Evolutionary conservation across 345 rosid genomes (phyloP), one percentile per base, ranked within the genome.

Genomic region (Corchorus capsularis): DNA sequence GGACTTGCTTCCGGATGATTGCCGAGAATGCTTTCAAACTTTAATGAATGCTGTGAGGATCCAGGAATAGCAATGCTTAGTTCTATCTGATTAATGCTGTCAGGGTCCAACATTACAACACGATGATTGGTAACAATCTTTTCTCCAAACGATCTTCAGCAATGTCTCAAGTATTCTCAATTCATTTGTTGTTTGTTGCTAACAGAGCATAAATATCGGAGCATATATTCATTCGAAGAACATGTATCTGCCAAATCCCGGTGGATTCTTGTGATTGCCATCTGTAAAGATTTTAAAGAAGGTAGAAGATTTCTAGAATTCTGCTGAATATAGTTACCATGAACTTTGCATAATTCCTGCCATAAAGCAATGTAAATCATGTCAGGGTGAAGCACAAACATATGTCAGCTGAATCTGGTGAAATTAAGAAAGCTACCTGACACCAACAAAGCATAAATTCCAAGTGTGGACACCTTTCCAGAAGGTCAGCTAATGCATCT

Each of bases 181-280:
- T 20, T 83, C 81, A 86, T 55, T 73, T 81, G 45, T 50, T 82
- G 80, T 77, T 57, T 82, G 80, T 77, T 57, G 54, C 86, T 65
- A 3, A 87, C 74, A 37, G 94, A 89, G 80, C 97, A 93, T 75
- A 96, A 84, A 82, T 92, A 96, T 14, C 86, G 88, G 69, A 96
- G 97, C 75, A 88, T 88, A 68, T 94, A 92, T 75, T 92, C 98
- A 17, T 96, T 96, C 50, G 95, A 92, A 34, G 98, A 87, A 85
- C 97, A 96, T 60, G 89, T 94, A 74, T 93, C 99, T 27, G 95
- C 90, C 76, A 96, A 79, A 80, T 96, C 98, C 83, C 92, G 98
- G 80, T 96, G 99, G 37, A 85, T 86, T 80, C 93, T 88, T 34
- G 97, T 89, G 57, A 93, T 84, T 9, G 92, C 93, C 87, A 93